Conservation (phyloP, 345 rosid species). For the Gossypium sturtianum region DNA sequence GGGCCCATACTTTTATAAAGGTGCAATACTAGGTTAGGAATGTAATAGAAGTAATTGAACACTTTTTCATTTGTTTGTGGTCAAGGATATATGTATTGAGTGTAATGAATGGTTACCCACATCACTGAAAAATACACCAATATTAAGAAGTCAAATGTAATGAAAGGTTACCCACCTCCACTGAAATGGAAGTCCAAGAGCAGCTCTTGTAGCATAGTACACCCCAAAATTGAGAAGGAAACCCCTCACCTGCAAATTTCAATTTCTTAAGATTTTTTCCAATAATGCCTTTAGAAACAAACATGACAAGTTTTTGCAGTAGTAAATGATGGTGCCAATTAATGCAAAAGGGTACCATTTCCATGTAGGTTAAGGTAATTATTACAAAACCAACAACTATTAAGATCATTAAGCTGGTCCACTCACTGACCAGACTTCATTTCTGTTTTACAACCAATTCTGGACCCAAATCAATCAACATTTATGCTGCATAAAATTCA, state of each 20-base stretch:
- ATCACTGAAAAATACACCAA: not conserved
- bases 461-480: not conserved
- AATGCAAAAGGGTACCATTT: not conserved
- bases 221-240: slow-evolving; percentile 96
- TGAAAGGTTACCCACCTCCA: slow-evolving; percentile 57
- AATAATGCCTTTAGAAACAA: slow-evolving; percentile 6
- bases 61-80: not conserved
- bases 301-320: not conserved
- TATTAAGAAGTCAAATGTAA: not conserved
- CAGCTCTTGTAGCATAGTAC: slow-evolving; percentile 85
- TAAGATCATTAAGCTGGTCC: not conserved
- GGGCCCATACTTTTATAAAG: not conserved
- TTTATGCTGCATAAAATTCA: not conserved
- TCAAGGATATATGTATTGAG: not conserved
- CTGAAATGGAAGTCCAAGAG: slow-evolving; percentile 84
- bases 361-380: not conserved
- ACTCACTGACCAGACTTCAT: not conserved
- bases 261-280: slow-evolving; percentile 8
- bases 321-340: not conserved
- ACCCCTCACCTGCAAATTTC: slow-evolving; percentile 68
- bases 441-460: not conserved
- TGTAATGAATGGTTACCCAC: not conserved
- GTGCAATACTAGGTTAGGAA: not conserved
- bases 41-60: not conserved
- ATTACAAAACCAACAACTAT: slow-evolving; percentile 2